Base-by-base conservation (phyloP, 768 basidiomycete species). In the Antrodiella citrinella region DNA sequence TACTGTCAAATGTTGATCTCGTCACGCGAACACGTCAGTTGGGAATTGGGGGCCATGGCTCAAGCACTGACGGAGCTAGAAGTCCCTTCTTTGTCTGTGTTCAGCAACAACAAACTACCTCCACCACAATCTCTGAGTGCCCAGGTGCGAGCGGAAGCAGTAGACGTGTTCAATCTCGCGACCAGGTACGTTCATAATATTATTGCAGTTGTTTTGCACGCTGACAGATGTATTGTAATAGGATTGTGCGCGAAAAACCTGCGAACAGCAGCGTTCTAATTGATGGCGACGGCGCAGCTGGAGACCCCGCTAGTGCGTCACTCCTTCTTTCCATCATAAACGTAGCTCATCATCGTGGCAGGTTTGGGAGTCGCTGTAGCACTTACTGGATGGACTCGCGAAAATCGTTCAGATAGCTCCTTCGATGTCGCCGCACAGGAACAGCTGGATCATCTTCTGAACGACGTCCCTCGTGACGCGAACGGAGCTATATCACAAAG, bases 401-500 rank as follows among this genome's bases (percentile, higher is more conserved):
- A 54, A 2, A 61, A 72, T 54, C 51, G 57, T 4, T 53, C 54
- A 9, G 63, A 72, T 49, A 58, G 59, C 4, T 52, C 58, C n/a
- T 78, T 70, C 60, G 62, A 68, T 0, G 50, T 56, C 2, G 77
- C 76, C 18, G 78, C 76, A 2, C 57, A 55, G 2, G 64, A 67
- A 18, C 74, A 84, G 60, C 65, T 82, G 2, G 53, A 65, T 10
- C 80, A 75, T 59, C 65, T 84, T 13, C 63, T 79, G 3, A 53
- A 71, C 23, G 23, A 58, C 25, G 72, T 69, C 2, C 78, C 78
- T 10, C 66, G 70, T 10, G 69, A 77, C 4, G 21, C 50, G 2
- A 63, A 68, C 35, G 83, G 82, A 10, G 81, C 83, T 0, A 82
- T 84, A 42, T 80, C 79, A 30, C 81, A 83, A 55, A 62, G 80